Evolutionary conservation across 495 filamentous ascomycete species (phyloP), one percentile per base, ranked within the genome.

Genomic region (Penicillium chermesinum): DNA sequence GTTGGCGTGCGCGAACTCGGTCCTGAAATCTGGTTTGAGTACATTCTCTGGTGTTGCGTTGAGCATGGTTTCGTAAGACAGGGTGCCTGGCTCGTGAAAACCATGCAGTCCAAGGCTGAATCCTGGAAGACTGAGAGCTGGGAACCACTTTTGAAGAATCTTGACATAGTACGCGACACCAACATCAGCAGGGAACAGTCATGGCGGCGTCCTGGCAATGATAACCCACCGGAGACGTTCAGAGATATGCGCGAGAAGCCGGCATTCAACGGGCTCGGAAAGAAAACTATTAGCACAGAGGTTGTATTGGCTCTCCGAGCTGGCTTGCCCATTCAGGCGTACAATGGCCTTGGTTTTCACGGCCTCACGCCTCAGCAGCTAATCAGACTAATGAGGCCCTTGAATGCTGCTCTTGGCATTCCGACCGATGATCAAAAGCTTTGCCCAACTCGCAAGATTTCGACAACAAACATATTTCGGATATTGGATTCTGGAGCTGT

Each of bases 21-120:
- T 1, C 74, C 76, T 15, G 78, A 83, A 46, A 65, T 85, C 16
- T 86, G 83, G 83, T 59, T 86, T 1, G 83, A 86, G 52, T 66
- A 85, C 10, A 70, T 85, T 38, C 68, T 86, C 7, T 86, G 82
- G 83, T 78, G 76, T 46, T 86, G 83, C 55, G 68, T 84, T 19
- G 79, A 85, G 54, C 77, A 81, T 48, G 77, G 77, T 5, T 80
- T 78, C 66, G 58, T 76, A 8, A 61, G 58, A 37, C 77, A 82
- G 51, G 83, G 79, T 16, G 56, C 67, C 36, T 67, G 63, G 41
- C 66, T 86, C 4, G 45, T 84, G 1, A 52, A 2, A 58, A 53
- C 17, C 45, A 61, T 9, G 61, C 65, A 50, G n/a, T n/a, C n/a
- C n/a, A n/a, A n/a, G n/a, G n/a, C n/a, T n/a, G n/a, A n/a, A n/a